Conservation (phyloP, 352 stramenopile genomes). For the Phytophthora citricola region DNA sequence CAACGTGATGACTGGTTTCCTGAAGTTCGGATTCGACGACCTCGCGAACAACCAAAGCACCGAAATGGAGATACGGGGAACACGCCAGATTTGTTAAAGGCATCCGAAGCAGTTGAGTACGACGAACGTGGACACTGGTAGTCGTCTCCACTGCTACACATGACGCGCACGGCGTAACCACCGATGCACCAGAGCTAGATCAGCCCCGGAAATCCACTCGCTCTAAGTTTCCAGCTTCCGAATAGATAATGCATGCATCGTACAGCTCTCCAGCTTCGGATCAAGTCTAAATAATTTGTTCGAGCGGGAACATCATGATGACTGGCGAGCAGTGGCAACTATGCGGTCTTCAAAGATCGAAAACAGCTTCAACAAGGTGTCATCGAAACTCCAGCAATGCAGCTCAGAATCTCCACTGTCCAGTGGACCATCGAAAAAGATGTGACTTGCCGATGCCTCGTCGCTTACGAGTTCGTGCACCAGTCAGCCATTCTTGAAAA, state of each 20-base stretch:
- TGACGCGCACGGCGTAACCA: slow-evolving; percentile 24
- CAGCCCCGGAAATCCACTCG: slow-evolving; percentile 1
- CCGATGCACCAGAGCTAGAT: slow-evolving; percentile 6
- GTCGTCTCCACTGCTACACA: slow-evolving; percentile 20
- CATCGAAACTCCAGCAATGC: slow-evolving; percentile 3
- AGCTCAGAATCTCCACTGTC: no score
- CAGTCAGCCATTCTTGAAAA: slow-evolving; percentile 9
- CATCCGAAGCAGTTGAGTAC: slow-evolving; percentile 3
- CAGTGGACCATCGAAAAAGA: slow-evolving; percentile 11
- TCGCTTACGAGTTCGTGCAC: neutral
- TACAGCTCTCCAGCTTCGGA: neutral
- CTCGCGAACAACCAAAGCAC: slow-evolving; percentile 11
- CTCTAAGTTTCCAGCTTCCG: neutral
- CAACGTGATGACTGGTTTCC: slow-evolving; percentile 27
- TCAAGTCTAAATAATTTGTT: neutral
- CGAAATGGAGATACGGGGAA: slow-evolving; percentile 27
- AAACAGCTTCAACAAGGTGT: slow-evolving; percentile 21
- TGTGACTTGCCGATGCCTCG: slow-evolving; percentile 21
- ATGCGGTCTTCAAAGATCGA: slow-evolving; percentile 15
- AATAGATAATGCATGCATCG: no score
- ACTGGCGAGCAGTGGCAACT: slow-evolving; percentile 10
- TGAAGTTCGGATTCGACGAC: slow-evolving; percentile 4
- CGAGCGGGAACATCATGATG: slow-evolving; percentile 9
- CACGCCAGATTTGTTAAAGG: slow-evolving; percentile 10
- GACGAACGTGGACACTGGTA: slow-evolving; percentile 10